These are phyloP conservation scores for Neonectria coccinea DNA, from an alignment of 2,329 filamentous ascomycete species.

Conservation along the genomic window DNA sequence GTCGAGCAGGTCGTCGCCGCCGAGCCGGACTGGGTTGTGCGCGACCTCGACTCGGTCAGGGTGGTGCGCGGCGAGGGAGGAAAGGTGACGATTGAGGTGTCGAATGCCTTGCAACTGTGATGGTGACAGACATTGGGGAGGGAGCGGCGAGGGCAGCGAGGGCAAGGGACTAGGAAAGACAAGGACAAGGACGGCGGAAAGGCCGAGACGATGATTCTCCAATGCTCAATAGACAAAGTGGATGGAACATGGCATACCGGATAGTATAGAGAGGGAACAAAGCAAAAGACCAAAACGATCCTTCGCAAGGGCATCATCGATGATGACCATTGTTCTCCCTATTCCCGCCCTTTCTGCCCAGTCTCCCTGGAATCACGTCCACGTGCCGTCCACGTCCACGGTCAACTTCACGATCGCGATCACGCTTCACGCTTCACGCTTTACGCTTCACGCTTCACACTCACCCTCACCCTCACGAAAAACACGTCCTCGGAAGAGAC, in stretches of 20 bases:
- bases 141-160: conserved; percentile 11
- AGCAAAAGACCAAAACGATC: not conserved
- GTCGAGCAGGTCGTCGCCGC: conserved; percentile 77
- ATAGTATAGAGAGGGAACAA: not conserved
- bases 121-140: conserved; percentile 20
- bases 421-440: no score
- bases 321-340: not conserved
- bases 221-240: conserved; percentile 21
- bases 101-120: conserved; percentile 64
- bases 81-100: conserved; percentile 75
- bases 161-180: not conserved
- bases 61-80: conserved; percentile 69
- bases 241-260: conserved; percentile 15
- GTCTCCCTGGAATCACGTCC: conserved; percentile 14
- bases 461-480: not conserved
- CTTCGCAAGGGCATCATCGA: conserved; percentile 10
- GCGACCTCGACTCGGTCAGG: conserved; percentile 79
- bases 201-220: conserved; percentile 9
- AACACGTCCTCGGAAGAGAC: not conserved
- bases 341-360: not conserved
- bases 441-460: no score
- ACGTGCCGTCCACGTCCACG: no score
- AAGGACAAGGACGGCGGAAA: not conserved
- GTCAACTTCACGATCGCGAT: no score
- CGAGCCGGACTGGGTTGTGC: conserved; percentile 88